phyloP scores from a whole-genome alignment of 2,329 filamentous ascomycete genomes.

The Pseudocercospora pini-densiflorae region DNA sequence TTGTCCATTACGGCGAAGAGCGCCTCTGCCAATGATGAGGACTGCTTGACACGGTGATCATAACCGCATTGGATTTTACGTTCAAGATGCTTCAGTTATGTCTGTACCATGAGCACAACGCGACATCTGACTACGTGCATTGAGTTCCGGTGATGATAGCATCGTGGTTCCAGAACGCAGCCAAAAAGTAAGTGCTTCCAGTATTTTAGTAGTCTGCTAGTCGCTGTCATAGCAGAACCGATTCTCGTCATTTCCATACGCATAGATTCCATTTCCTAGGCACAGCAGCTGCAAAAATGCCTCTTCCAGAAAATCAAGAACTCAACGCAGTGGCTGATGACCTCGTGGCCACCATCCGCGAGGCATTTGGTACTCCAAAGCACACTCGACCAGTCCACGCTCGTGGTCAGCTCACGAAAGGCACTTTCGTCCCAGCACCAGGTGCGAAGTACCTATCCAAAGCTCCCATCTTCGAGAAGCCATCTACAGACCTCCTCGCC shows the following conservation, averaged over 20 bases:
- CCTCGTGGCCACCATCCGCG: slow-evolving; percentile 1
- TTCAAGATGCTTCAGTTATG: neutral
- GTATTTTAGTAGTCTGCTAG: no score
- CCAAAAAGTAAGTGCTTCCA: no score
- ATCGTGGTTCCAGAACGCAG: no score
- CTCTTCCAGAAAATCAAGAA: slow-evolving; percentile 7
- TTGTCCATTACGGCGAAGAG: no score
- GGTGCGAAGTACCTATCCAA: slow-evolving; percentile 16
- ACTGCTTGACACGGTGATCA: no score
- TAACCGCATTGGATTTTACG: no score
- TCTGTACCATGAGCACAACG: neutral
- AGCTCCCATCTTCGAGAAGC: slow-evolving; percentile 24
- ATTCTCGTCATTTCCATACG: no score
- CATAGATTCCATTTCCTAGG: no score
- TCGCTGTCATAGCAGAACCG: no score
- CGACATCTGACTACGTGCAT: no score
- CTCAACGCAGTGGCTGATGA: slow-evolving; percentile 3
- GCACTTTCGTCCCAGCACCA: slow-evolving; percentile 10
- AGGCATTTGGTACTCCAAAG: slow-evolving; percentile 2
- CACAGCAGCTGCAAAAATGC: neutral
- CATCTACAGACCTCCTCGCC: slow-evolving; percentile 22
- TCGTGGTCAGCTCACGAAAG: slow-evolving; percentile 18
- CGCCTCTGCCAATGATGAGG: no score
- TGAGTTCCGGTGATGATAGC: no score
- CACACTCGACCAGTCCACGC: slow-evolving; percentile 17